Evolutionary conservation across 139 green algal species (phyloP).

Genomic region (Closterium sp.): DNA sequence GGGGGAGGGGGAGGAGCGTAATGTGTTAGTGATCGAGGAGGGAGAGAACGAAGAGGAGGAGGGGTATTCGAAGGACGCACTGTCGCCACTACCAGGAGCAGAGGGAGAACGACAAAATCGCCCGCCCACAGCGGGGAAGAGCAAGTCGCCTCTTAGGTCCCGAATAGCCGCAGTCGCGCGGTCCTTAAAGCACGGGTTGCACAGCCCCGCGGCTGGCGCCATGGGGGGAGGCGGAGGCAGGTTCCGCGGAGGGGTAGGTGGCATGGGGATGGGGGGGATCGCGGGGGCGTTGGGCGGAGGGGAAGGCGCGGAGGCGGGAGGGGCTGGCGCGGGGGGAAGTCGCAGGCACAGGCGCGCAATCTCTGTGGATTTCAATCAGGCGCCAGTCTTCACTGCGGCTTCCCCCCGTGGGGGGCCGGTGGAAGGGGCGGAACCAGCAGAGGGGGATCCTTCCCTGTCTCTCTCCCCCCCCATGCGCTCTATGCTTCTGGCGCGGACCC

Average conservation of each 20-base stretch:
- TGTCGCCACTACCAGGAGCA: background rate
- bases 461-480: background rate
- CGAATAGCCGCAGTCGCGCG: background rate
- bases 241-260: background rate
- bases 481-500: background rate
- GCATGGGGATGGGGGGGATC: background rate
- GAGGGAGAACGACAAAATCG: background rate
- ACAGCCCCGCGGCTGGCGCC: background rate
- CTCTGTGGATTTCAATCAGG: background rate
- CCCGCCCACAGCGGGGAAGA: background rate
- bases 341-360: background rate
- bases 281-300: background rate
- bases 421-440: background rate
- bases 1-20: background rate
- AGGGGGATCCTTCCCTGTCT: background rate
- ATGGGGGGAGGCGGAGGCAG: background rate
- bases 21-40: background rate
- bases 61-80: background rate
- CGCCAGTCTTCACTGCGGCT: background rate
- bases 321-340: background rate
- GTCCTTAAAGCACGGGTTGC: background rate
- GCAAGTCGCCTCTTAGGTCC: background rate
- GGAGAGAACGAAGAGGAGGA: background rate
- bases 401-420: background rate
- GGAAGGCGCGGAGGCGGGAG: background rate